Evolutionary conservation across 1,284 basidiomycete genomes (phyloP), one percentile per base, ranked within the genome.

Genomic region (Pterulicium gracile): DNA sequence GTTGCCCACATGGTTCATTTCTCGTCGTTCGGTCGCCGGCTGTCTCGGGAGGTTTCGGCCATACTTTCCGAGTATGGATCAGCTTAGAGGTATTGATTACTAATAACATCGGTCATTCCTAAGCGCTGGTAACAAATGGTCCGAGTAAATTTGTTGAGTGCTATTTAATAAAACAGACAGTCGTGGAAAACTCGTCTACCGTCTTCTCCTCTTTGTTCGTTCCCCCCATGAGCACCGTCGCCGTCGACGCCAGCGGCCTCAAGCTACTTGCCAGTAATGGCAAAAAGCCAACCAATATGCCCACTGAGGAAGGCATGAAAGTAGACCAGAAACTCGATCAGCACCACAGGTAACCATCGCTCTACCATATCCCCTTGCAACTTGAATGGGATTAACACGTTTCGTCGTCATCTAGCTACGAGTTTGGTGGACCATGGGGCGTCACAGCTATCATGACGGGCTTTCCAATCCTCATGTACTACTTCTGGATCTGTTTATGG

Each of bases 401-500:
- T n/a, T 44, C 48, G 36, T 44, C 49, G 34, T 51, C 7, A 17
- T 24, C 17, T 40, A 90, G 87, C 34, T 96, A 88, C 68, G 94
- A 98, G 66, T 98, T 98, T 58, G 96, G 95, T 54, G 95, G 95
- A 4, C 94, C 95, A 39, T 72, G 75, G 66, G 95, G 96, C 42
- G 91, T 94, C 36, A 67, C 81, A 7, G 87, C 86, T 22, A 98
- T 99, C 72, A 98, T 99, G 88, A 73, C 84, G 22, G 81, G 88
- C 45, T 99, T 98, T 64, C 95, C 95, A 0, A 64, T 82, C 32
- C 73, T 90, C 52, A 91, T 93, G 94, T 98, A 98, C 67, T 98
- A 98, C 69, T 79, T 98, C 54, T 98, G 92, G 90, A 91, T 93
- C 55, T 99, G 96, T 59, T 75, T 98, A 34, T 93, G 88, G 79